Base-by-base conservation (phyloP, 208 protist genomes). In the Hexamita inflata region DNA sequence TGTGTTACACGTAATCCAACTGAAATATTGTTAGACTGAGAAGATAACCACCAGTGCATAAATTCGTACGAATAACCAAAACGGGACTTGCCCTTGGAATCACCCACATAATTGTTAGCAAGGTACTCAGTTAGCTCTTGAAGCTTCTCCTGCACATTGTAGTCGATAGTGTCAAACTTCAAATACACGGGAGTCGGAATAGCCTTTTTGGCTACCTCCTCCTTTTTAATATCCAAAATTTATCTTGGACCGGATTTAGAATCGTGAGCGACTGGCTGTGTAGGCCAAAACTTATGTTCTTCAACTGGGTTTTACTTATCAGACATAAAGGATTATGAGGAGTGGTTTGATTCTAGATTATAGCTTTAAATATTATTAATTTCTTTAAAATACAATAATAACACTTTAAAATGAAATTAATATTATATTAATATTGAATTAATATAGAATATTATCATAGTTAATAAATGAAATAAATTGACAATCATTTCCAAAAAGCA, bases 21-120 rank as follows among this genome's bases (percentile, higher is more conserved):
- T 53, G 45, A 4, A 53, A 53, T 2, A 19, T 57, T 40, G 7
- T 4, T 45, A 49, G 30, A n/a, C n/a, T n/a, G 64, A 70, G 30
- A 42, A 28, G 32, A 9, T 24, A 70, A 45, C 64, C 64, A 70
- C 64, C 64, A 70, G 9, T 4, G 11, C n/a, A 70, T 28, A 49
- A 70, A 32, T 28, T 70, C 64, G 4, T 45, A 15, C n/a, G 64
- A 70, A 49, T 70, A 70, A n/a, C 19, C 64, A 38, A 70, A 70
- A 11, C 64, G 2, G n/a, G 38, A 70, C 35, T 9, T 70, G 4
- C 28, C 38, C n/a, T 2, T 45, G 15, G 32, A 9, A 45, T 70
- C 64, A 30, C 38, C 64, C 11, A 70, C 64, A 38, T 70, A 70
- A 49, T 57, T 9, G 11, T 7, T 15, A 4, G 26, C 26, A 28